Base-by-base conservation (phyloP, 2,329 filamentous ascomycete species). In the Fusarium graminum region DNA sequence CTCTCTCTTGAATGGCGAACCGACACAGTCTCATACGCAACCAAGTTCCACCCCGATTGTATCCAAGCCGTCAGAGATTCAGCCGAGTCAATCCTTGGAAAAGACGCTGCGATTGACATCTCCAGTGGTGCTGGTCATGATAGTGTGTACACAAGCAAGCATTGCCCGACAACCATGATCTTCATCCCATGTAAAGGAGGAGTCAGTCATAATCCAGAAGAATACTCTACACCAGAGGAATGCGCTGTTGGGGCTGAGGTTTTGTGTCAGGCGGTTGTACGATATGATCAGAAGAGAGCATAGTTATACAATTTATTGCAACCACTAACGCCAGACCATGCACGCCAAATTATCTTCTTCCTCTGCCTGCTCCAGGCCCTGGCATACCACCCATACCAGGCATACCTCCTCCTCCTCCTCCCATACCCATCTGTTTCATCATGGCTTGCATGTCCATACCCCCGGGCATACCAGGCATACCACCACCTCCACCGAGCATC, bases 381-480 rank as follows among this genome's bases (percentile, higher is more conserved):
- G 73, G 67, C 76, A 78, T 69, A 8, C 69, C 69, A 26, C 68
- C 67, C 75, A 76, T 77, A n/a, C 77, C 78, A 14, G 34, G 34
- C 34, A 36, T 36, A n/a, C 34, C 34, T n/a, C 34, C 32, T 36
- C 86, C n/a, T n/a, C 34, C 34, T n/a, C 34, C 78, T 9, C 86
- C 85, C 85, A 89, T 87, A 25, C 86, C 86, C 86, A 90, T 88
- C 74, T 89, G 86, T 77, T 85, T 82, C 91, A 92, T 85, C 91
- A 95, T 92, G 69, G 91, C 90, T 76, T 90, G 88, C 88, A 95
- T 91, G 65, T 90, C 89, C 80, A 90, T 86, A 59, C 91, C 85
- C 28, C 89, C 88, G 65, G 90, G 89, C 83, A 94, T 88, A 2
- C 87, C 90, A 16, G 51, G 56, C 56, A 59, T 59, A 3, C 59